phyloP scores from a whole-genome alignment of 306 rosid species.

The Luffa acutangula region DNA sequence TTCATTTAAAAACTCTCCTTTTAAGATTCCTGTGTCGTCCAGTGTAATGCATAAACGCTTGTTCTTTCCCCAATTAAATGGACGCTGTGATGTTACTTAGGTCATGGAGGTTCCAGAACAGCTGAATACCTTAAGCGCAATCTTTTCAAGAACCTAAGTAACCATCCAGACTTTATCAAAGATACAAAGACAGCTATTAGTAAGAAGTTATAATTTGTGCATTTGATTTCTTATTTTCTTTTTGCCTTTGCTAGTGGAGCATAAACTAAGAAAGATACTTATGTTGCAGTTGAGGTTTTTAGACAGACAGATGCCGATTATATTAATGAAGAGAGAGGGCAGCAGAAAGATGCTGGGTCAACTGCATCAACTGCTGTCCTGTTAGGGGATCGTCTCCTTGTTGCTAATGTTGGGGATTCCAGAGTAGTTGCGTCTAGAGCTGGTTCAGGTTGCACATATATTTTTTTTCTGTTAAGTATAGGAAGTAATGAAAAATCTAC shows the following conservation, averaged over 20 bases:
- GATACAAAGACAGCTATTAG: constrained; percentile 78
- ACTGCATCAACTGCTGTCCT: constrained; percentile 83
- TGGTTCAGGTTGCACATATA: constrained; percentile 55
- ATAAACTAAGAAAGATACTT: constrained; percentile 6
- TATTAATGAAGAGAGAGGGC: constrained; percentile 64
- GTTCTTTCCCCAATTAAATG: background rate
- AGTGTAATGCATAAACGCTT: background rate
- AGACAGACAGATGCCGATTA: constrained; percentile 74
- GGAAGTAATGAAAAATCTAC: background rate
- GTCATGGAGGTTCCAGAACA: constrained; percentile 84
- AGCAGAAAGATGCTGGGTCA: constrained; percentile 81
- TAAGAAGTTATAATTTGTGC: constrained; percentile 15
- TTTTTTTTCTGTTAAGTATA: constrained; percentile 21
- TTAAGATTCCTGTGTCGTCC: background rate
- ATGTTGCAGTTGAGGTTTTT: constrained; percentile 63
- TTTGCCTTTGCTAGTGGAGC: background rate
- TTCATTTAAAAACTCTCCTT: background rate
- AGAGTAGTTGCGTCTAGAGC: constrained; percentile 81
- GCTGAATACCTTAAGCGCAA: constrained; percentile 77
- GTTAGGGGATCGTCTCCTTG: constrained; percentile 67
- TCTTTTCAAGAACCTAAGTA: constrained; percentile 62
- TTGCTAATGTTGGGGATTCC: constrained; percentile 95
- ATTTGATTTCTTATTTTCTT: background rate
- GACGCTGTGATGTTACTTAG: constrained; percentile 23
- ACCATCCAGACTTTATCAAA: constrained; percentile 66